These are phyloP conservation scores for Hamamelis virginiana DNA, from an alignment of 164 flowering plant genomes.

Conservation along the genomic window DNA sequence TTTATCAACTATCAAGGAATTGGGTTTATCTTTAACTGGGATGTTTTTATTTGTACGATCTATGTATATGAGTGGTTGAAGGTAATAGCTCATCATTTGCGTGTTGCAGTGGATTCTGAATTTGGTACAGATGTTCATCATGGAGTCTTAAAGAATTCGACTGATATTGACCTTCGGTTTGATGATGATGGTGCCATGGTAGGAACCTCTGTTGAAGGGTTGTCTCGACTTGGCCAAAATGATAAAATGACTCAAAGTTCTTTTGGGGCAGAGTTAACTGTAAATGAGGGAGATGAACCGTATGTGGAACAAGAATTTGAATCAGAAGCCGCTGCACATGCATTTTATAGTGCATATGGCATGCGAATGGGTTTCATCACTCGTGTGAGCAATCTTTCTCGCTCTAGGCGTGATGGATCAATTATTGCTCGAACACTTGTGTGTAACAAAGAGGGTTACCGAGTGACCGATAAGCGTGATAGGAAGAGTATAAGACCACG, in stretches of 20 bases:
- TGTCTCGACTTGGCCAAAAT: neutral
- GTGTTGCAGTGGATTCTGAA: constrained; percentile 1
- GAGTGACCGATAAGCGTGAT: constrained; percentile 1
- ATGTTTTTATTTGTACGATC: neutral
- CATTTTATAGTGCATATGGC: constrained; percentile 16
- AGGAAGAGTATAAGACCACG: neutral
- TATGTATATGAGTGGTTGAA: neutral
- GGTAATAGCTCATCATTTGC: neutral
- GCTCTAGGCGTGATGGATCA: constrained; percentile 14
- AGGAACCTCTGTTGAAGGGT: neutral
- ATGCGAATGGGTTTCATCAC: constrained; percentile 15
- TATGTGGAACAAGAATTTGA: constrained; percentile 8
- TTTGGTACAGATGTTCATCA: neutral
- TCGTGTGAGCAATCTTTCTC: constrained; percentile 10
- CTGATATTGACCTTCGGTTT: constrained; percentile 3
- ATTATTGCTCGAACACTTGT: constrained; percentile 9
- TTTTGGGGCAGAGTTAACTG: neutral
- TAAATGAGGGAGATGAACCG: constrained; percentile 4
- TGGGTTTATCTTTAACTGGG: neutral
- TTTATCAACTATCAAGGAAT: no score
- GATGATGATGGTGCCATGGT: neutral
- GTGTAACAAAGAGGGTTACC: constrained; percentile 18
- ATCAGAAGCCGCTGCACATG: constrained; percentile 15
- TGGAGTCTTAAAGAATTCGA: neutral
- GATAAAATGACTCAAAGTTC: neutral